phyloP scores from a whole-genome alignment of 371 early-diverging fungal species.

The Haplosporangium sp. region DNA sequence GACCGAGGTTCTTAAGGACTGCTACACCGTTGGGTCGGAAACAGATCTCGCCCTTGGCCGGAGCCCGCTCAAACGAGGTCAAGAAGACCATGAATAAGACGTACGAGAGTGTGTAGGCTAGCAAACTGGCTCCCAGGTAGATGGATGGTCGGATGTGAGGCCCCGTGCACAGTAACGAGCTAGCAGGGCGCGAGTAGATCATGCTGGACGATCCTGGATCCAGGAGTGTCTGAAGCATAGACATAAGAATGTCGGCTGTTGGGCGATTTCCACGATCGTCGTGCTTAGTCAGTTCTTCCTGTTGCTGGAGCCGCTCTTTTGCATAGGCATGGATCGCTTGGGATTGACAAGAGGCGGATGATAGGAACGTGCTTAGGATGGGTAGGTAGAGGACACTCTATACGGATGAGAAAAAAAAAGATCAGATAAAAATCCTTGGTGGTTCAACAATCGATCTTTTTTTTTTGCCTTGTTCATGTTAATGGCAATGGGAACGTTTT shows the following conservation, averaged over 20 bases:
- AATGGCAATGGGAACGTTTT: slow-evolving; percentile 7
- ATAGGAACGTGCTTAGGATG: slow-evolving; percentile 64
- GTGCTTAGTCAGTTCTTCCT: slow-evolving; percentile 17
- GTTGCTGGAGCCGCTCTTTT: slow-evolving; percentile 14
- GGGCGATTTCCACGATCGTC: slow-evolving; percentile 3
- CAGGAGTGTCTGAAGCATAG: slow-evolving; percentile 24
- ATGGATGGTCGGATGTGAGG: slow-evolving; percentile 35
- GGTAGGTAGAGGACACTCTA: slow-evolving; percentile 51
- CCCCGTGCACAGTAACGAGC: slow-evolving; percentile 32
- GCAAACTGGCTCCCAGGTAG: slow-evolving; percentile 70
- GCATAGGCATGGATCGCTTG: slow-evolving; percentile 47
- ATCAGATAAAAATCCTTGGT: neutral
- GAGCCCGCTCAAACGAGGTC: slow-evolving; percentile 77
- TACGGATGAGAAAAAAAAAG: neutral
- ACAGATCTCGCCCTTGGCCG: slow-evolving; percentile 74
- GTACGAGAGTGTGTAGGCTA: slow-evolving; percentile 73
- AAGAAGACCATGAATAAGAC: slow-evolving; percentile 74
- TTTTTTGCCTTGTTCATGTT: neutral
- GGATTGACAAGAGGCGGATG: slow-evolving; percentile 70
- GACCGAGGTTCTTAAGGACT: slow-evolving; percentile 73
- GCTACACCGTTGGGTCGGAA: slow-evolving; percentile 78
- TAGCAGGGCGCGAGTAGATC: neutral
- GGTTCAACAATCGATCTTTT: too few species aligned
- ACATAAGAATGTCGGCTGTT: slow-evolving; percentile 7
- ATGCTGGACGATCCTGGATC: slow-evolving; percentile 33